Base-by-base conservation (phyloP, 2,329 filamentous ascomycete species). In the Sporothrix variecibatus region DNA sequence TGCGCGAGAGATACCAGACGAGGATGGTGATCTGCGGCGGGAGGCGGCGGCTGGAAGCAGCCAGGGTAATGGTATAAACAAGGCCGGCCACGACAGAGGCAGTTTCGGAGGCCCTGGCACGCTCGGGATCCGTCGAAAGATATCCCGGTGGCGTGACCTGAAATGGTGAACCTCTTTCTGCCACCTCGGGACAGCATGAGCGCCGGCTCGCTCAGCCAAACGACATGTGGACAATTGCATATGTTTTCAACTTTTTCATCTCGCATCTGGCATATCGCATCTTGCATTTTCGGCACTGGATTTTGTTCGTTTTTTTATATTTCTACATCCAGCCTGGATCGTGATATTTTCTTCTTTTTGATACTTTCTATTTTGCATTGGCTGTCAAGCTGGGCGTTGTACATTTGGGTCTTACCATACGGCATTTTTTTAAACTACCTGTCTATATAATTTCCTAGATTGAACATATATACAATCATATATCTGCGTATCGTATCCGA, bases 141-240 rank as follows among this genome's bases (percentile, higher is more conserved):
- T 77, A 58, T 75, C 76, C 5, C 75, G 76, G 3, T 75, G 73
- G 75, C 72, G 73, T 5, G 73, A 71, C 15, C 69, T 73, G 6
- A 70, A 38, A 15, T 75, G 69, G 73, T 67, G 20, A 3, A 5
- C 43, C 15, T 17, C 15, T 4, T 3, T n/a, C 9, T 17, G n/a
- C 5, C n/a, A 26, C n/a, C n/a, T 9, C 28, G 38, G 8, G 17
- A 23, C 3, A 23, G 17, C 1, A 65, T 2, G 31, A 65, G 20
- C 23, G 40, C 38, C 15, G 40, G 26, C 7, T 38, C 62, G 23
- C 62, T 67, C 62, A 46, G 23, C 43, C 15, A 3, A 26, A 7
- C 15, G 17, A 26, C 34, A 34, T n/a, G n/a, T 6, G 43, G n/a
- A 70, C 31, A 23, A 11, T 26, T 40, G 26, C 28, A 26, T 23